Evolutionary conservation across 2,329 filamentous ascomycete species (phyloP).

Genomic region (Truncatella angustata): DNA sequence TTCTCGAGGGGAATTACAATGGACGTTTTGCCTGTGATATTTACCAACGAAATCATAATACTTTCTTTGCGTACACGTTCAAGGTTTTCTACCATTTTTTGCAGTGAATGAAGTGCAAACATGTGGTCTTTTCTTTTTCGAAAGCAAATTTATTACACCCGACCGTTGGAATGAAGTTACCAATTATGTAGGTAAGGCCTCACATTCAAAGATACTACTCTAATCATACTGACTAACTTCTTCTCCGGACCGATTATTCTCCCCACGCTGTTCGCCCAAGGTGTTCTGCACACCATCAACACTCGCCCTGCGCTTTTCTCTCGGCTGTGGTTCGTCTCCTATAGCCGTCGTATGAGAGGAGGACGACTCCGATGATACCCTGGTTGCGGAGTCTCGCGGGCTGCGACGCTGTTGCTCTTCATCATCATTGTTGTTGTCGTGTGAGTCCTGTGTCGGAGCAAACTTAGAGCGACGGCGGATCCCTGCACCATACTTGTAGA

Average conservation of each 20-base stretch:
- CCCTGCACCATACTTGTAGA: conserved; percentile 48
- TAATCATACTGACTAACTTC: too few species aligned
- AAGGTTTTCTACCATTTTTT: too few species aligned
- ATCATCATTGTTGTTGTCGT: conserved; percentile 20
- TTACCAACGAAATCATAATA: too few species aligned
- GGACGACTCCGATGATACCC: conserved; percentile 12
- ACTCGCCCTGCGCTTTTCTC: conserved; percentile 10
- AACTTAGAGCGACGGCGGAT: conserved; percentile 40
- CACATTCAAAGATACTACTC: too few species aligned
- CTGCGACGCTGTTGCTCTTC: conserved; percentile 13
- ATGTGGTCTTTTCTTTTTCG: too few species aligned
- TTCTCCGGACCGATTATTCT: conserved; percentile 14
- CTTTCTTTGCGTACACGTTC: too few species aligned
- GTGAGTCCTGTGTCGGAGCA: conserved; percentile 24
- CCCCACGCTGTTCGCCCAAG: conserved; percentile 12
- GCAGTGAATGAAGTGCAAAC: too few species aligned
- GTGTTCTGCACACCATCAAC: conserved; percentile 14
- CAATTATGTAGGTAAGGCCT: too few species aligned
- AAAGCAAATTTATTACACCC: too few species aligned
- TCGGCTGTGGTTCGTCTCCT: conserved; percentile 1
- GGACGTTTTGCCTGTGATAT: too few species aligned
- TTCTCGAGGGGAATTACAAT: too few species aligned
- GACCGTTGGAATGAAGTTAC: too few species aligned
- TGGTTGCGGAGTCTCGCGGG: neutral
- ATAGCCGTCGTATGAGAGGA: conserved; percentile 12